Percentiles rank a stretch among this genome's conserved stretches.
phyloP scores from a whole-genome alignment of 192 early-diverging fungal species.

The Mortierella hygrophila region DNA sequence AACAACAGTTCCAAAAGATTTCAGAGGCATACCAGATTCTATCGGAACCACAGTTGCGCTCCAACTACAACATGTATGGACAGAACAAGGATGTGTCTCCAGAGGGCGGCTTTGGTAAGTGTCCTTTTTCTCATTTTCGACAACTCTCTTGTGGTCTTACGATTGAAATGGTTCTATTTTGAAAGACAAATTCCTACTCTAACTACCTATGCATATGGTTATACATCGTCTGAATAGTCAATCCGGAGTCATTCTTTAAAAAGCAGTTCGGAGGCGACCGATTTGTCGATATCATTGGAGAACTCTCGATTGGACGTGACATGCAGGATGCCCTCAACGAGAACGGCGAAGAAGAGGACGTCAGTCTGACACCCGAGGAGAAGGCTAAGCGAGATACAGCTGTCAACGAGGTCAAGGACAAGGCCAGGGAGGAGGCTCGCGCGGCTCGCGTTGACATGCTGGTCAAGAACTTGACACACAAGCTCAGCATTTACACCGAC shows the following conservation, averaged over 20 bases:
- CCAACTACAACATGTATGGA: constrained; percentile 86
- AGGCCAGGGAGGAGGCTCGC: constrained; percentile 69
- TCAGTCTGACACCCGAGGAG: constrained; percentile 60
- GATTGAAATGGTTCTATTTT: not conserved
- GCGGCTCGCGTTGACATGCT: constrained; percentile 80
- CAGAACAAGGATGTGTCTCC: constrained; percentile 67
- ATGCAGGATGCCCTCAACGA: constrained; percentile 87
- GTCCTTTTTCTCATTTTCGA: not conserved
- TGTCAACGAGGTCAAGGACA: constrained; percentile 64
- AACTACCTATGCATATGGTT: not conserved
- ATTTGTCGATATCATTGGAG: constrained; percentile 98
- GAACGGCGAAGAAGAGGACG: constrained; percentile 65
- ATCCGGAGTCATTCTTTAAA: constrained; percentile 95
- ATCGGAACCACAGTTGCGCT: constrained; percentile 90
- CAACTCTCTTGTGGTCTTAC: not conserved
- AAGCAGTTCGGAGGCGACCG: constrained; percentile 98
- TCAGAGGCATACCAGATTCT: constrained; percentile 98
- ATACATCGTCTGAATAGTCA: constrained; percentile 62
- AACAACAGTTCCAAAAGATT: constrained; percentile 87
- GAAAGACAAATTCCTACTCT: constrained; percentile 1
- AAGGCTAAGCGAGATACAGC: constrained; percentile 71
- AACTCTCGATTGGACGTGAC: constrained; percentile 95
- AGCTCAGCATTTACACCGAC: constrained; percentile 85
- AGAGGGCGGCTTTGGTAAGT: constrained; percentile 74
- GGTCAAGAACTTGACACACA: constrained; percentile 77